Conservation (phyloP, 352 stramenopile genomes). For the Globisporangium spiculum region DNA sequence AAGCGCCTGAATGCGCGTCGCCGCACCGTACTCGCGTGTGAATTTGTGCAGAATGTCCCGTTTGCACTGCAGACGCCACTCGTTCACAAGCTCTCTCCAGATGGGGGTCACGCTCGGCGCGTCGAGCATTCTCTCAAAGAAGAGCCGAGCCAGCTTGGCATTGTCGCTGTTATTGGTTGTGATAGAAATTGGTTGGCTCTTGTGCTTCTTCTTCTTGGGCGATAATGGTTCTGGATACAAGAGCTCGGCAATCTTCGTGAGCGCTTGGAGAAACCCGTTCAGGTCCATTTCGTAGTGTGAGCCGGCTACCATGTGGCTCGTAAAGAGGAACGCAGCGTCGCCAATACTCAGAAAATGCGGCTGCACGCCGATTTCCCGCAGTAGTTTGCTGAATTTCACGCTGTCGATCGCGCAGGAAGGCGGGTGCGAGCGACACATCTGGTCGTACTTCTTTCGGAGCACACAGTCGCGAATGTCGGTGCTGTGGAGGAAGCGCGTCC, state of each 20-base stretch:
- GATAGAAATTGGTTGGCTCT: not conserved
- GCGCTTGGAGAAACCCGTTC: slow-evolving; percentile 41
- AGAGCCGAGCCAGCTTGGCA: slow-evolving; percentile 28
- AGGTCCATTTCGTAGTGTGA: slow-evolving; percentile 62
- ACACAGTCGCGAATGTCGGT: slow-evolving; percentile 36
- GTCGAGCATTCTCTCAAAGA: slow-evolving; percentile 45
- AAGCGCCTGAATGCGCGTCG: slow-evolving; percentile 43
- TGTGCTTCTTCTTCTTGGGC: not conserved
- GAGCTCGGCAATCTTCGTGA: slow-evolving; percentile 35
- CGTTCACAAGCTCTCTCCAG: slow-evolving; percentile 46
- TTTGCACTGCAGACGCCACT: slow-evolving; percentile 46
- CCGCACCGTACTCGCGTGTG: slow-evolving; percentile 38
- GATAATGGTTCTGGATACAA: slow-evolving; percentile 22
- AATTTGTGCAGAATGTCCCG: slow-evolving; percentile 23
- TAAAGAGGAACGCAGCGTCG: slow-evolving; percentile 63
- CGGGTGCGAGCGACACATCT: slow-evolving; percentile 51
- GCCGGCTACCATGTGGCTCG: slow-evolving; percentile 31
- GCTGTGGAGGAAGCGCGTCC: slow-evolving; percentile 24
- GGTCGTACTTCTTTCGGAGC: slow-evolving; percentile 39
- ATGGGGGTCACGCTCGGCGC: slow-evolving; percentile 33
- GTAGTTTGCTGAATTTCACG: slow-evolving; percentile 77
- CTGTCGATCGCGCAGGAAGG: slow-evolving; percentile 46
- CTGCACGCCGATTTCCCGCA: slow-evolving; percentile 60
- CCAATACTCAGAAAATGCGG: slow-evolving; percentile 49
- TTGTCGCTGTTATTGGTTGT: not conserved